Conservation (phyloP, 805 yeast genomes). For the Candida wancherniae region DNA sequence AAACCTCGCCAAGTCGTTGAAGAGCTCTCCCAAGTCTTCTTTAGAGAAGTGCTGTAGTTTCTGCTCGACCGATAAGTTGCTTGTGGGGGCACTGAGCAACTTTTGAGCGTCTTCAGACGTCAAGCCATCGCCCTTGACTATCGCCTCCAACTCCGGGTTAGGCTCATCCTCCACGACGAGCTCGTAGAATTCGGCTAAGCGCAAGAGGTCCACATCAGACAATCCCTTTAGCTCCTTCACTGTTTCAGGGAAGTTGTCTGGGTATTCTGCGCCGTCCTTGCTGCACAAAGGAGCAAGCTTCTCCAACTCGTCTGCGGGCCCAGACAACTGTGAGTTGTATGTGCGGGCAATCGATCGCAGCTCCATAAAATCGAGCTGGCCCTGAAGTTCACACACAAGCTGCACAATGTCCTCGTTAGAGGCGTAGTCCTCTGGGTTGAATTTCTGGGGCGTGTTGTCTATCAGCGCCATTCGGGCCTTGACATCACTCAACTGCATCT, state of each 20-base stretch:
- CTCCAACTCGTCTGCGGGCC: constrained; percentile 28
- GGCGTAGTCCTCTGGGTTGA: constrained; percentile 55
- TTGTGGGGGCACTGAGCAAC: constrained; percentile 6
- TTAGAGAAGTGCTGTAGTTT: constrained; percentile 27
- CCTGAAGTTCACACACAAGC: constrained; percentile 84
- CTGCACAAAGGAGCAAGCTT: constrained; percentile 66
- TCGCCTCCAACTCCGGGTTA: constrained; percentile 10
- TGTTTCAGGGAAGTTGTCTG: constrained; percentile 53
- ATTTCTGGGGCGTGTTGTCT: constrained; percentile 15
- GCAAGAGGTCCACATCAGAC: constrained; percentile 41
- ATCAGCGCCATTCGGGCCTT: constrained; percentile 19
- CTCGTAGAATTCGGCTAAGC: constrained; percentile 70
- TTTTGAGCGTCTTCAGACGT: constrained; percentile 16
- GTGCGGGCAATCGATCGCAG: constrained; percentile 70
- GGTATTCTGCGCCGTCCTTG: constrained; percentile 71
- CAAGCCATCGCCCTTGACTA: constrained; percentile 11
- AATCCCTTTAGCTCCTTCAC: constrained; percentile 48
- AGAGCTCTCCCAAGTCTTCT: constrained; percentile 50
- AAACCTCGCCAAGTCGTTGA: constrained; percentile 62
- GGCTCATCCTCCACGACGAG: constrained; percentile 43
- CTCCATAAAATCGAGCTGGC: constrained; percentile 75
- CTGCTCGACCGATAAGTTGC: constrained; percentile 11
- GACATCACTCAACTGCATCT: constrained; percentile 59
- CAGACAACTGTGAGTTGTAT: constrained; percentile 51
- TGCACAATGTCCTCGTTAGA: constrained; percentile 83